Percentiles rank a stretch among this genome's conserved stretches.
Evolutionary conservation across 2,329 filamentous ascomycete genomes (phyloP).

Genomic region (Teratosphaeria pseudoeucalypti): DNA sequence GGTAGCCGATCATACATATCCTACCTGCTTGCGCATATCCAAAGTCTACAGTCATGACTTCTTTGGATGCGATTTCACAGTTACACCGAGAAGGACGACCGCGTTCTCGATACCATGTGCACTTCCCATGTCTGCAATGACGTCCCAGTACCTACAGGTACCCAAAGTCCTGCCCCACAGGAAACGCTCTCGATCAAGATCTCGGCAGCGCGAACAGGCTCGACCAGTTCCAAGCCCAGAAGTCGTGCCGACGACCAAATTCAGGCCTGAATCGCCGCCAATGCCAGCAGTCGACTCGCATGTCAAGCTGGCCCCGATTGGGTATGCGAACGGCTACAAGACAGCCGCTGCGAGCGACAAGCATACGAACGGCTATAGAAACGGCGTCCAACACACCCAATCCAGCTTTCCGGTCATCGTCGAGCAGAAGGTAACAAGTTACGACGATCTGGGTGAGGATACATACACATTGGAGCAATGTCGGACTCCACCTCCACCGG

Average conservation of each 20-base stretch:
- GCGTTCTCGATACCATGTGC: slow-evolving; percentile 1
- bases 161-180: slow-evolving; percentile 25
- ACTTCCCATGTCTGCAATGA: slow-evolving; percentile 12
- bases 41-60: background rate
- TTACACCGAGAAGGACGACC: background rate
- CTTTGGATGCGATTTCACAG: background rate
- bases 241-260: slow-evolving; percentile 13
- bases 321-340: slow-evolving; percentile 5
- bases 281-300: slow-evolving; percentile 14
- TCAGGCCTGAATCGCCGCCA: slow-evolving; percentile 12
- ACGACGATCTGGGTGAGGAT: slow-evolving; percentile 25
- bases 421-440: slow-evolving; percentile 15
- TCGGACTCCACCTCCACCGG: slow-evolving; percentile 19
- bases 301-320: slow-evolving; percentile 3
- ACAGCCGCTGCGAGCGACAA: background rate
- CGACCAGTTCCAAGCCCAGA: slow-evolving; percentile 8
- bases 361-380: slow-evolving; percentile 8
- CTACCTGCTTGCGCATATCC: background rate
- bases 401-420: slow-evolving; percentile 2
- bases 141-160: slow-evolving; percentile 27
- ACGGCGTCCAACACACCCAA: background rate
- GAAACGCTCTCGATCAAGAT: slow-evolving; percentile 23
- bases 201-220: slow-evolving; percentile 15
- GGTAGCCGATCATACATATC: background rate
- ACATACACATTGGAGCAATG: slow-evolving; percentile 22